These are phyloP conservation scores for Pyrenochaeta sp. DNA, from an alignment of 2,329 filamentous ascomycete species.

Conservation along the genomic window DNA sequence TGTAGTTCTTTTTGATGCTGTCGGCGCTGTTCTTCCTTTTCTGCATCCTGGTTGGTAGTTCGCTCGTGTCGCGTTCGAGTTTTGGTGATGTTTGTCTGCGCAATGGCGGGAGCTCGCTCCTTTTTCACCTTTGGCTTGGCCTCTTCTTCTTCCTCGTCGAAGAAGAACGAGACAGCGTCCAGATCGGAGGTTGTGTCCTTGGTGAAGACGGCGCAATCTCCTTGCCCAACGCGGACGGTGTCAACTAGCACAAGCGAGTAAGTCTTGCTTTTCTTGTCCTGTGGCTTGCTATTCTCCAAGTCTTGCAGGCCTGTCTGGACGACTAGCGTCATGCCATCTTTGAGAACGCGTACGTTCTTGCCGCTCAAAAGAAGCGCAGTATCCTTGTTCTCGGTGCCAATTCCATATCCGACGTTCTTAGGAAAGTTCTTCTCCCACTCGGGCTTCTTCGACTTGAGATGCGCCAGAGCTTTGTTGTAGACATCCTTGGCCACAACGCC, in stretches of 20 bases:
- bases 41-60: constrained; percentile 86
- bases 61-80: constrained; percentile 91
- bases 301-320: constrained; percentile 91
- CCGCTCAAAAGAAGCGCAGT: constrained; percentile 81
- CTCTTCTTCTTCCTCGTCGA: constrained; percentile 89
- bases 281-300: constrained; percentile 83
- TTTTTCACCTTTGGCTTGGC: constrained; percentile 90
- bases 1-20: constrained; percentile 93
- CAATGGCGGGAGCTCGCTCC: constrained; percentile 85
- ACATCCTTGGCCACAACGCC: constrained; percentile 88
- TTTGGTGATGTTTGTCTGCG: constrained; percentile 93
- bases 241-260: constrained; percentile 93
- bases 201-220: constrained; percentile 89
- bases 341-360: constrained; percentile 83
- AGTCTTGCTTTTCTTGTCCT: constrained; percentile 86
- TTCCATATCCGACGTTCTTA: constrained; percentile 89
- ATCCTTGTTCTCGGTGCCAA: constrained; percentile 92
- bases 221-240: constrained; percentile 83
- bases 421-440: constrained; percentile 95
- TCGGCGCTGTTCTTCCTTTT: constrained; percentile 83
- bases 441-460: constrained; percentile 89
- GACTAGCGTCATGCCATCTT: constrained; percentile 96
- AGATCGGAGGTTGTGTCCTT: constrained; percentile 90
- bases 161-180: constrained; percentile 97
- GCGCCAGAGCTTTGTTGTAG: constrained; percentile 82